Evolutionary conservation across 768 basidiomycete genomes (phyloP).

Genomic region (Grammothele lineata): DNA sequence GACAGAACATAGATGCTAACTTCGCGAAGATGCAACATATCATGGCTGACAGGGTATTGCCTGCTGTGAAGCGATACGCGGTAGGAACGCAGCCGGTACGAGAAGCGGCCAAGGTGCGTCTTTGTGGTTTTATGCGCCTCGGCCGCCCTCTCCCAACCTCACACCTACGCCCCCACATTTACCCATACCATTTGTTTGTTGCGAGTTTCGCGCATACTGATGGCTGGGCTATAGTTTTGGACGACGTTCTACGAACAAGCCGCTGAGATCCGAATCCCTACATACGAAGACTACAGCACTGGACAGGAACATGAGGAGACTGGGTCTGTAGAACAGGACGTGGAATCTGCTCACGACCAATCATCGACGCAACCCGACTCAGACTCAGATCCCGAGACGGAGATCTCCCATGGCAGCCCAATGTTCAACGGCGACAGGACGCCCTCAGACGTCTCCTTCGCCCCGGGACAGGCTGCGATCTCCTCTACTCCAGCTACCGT

Average conservation of each 20-base stretch:
- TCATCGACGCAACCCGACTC: conserved; percentile 15
- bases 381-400: conserved; percentile 23
- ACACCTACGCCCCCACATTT: too few relatives aligned
- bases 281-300: conserved; percentile 56
- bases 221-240: conserved; percentile 89
- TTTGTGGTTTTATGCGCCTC: too few relatives aligned
- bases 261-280: conserved; percentile 80
- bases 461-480: conserved; percentile 65
- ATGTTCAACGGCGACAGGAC: conserved; percentile 41
- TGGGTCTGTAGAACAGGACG: too few relatives aligned
- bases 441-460: conserved; percentile 67
- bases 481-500: conserved; percentile 75
- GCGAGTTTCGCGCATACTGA: too few relatives aligned
- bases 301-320: conserved; percentile 20
- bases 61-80: conserved; percentile 87
- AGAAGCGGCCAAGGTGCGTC: conserved; percentile 81
- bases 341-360: neutral
- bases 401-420: conserved; percentile 15
- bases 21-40: conserved; percentile 87
- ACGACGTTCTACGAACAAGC: conserved; percentile 93
- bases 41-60: conserved; percentile 75
- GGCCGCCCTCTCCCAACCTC: too few relatives aligned
- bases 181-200: too few relatives aligned
- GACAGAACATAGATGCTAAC: conserved; percentile 86
- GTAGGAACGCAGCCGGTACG: conserved; percentile 83